Evolutionary conservation across 164 flowering plant species (phyloP), one percentile per base, ranked within the genome.

Genomic region (Vitis riparia): DNA sequence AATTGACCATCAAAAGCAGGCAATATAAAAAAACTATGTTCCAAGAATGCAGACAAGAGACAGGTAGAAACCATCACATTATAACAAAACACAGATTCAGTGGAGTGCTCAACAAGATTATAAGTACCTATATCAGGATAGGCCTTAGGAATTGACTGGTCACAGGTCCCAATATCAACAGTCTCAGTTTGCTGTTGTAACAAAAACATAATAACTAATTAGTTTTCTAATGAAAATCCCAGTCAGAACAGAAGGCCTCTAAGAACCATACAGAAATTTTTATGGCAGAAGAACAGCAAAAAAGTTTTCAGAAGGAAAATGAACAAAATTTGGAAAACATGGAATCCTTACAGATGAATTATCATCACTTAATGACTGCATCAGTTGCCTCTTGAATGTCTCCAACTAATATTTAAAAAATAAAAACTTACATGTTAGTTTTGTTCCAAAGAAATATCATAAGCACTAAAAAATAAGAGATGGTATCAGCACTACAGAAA

Each of bases 331-430:
- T 44, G 49, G 12, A 70, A 55, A 63, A 49, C 53, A 53, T 15
- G 51, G 23, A 64, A 53, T 62, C 74, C 96, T 83, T 87, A 95
- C 99, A 48, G 93, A 69, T 63, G 88, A 69, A 73, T 65, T 81
- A 53, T 93, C 98, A 55, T 91, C 99, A 71, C 69, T 91, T 10
- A 95, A 79, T 15, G 99, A 95, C 75, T 81, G 97, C 93, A 95
- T 88, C 75, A 95, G 82, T 65, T 95, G 99, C 73, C 89, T 84
- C 81, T 91, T 95, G 80, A 95, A 95, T 62, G 92, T 84, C 82
- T 95, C 99, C 85, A 93, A 73, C 99, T 95, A 92, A 62, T 70
- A 79, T 70, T 68, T 71, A 32, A 67, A 50, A 12, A 27, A 27
- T n/a, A 55, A 62, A n/a, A 14, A n/a, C 27, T 16, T 11, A 65